Base-by-base conservation (phyloP, 2,329 filamentous ascomycete species). In the Orbilia oligospora region DNA sequence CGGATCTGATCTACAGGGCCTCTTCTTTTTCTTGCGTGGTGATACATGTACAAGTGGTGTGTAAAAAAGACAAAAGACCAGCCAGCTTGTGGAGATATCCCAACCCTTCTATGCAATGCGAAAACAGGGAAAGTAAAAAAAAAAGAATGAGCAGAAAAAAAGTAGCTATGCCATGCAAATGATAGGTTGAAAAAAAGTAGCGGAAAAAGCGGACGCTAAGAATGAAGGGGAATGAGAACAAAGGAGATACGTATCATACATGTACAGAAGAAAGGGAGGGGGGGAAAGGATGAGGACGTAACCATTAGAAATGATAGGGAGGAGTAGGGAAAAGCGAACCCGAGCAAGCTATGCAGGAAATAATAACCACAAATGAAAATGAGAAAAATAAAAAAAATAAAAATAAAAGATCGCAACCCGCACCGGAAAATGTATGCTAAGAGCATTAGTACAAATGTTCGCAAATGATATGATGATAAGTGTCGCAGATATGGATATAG, bases 61-160 rank as follows among this genome's bases (percentile, higher is more conserved):
- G 53, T 56, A 58, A 66, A 30, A 27, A 72, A 67, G 33, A 51
- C 46, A 46, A 68, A 48, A 36, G 55, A 48, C 72, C 72, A 70
- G 72, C 72, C 72, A 70, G 41, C 72, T 70, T 70, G 72, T 65
- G 56, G 49, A 70, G 58, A 58, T 64, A 76, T 76, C 72, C 72
- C 72, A 76, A 76, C 72, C 72, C 36, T 46, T 76, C 72, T 76
- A 76, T 76, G 72, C 72, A 69, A 76, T 75, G 56, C 56, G 36
- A 61, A 44, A 61, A 61, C 56, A 61, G 36, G 56, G 33, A 61
- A 30, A 30, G 27, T 3, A 30, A 30, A n/a, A n/a, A n/a, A 61
- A 61, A 44, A 38, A 30, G 30, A 33, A 65, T 5, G 18, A 65
- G 24, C 20, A n/a, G 58, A 48, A 36, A 67, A 67, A 63, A 66